Evolutionary conservation across 2,329 filamentous ascomycete species (phyloP).

Genomic region (Drechslera avenae): DNA sequence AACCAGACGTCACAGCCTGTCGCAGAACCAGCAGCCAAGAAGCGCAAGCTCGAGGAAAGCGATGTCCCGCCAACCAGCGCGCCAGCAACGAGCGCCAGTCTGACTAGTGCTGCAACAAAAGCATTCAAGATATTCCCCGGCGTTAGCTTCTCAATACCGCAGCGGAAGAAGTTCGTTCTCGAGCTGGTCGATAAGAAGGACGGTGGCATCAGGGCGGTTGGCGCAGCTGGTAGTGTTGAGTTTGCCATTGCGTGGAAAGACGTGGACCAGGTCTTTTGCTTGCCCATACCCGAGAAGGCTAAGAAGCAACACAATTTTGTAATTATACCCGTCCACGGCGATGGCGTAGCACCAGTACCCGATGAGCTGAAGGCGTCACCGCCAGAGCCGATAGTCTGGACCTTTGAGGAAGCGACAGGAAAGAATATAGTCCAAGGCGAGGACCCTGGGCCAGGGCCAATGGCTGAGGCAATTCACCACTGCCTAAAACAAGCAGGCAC

Average conservation of each 20-base stretch:
- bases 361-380: conserved; percentile 46
- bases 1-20: conserved; percentile 28
- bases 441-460: conserved; percentile 47
- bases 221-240: conserved; percentile 59
- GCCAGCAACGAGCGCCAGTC: conserved; percentile 18
- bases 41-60: conserved; percentile 46
- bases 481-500: conserved; percentile 51
- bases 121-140: conserved; percentile 50
- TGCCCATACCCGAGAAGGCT: conserved; percentile 68
- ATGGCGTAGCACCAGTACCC: conserved; percentile 54
- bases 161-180: conserved; percentile 67
- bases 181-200: conserved; percentile 57
- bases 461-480: conserved; percentile 54
- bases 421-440: conserved; percentile 52
- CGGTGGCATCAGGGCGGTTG: conserved; percentile 55
- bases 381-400: conserved; percentile 65
- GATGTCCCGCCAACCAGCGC: conserved; percentile 28
- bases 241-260: conserved; percentile 58
- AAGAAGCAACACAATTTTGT: conserved; percentile 68
- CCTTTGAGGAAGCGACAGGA: conserved; percentile 59
- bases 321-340: conserved; percentile 59
- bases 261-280: conserved; percentile 64
- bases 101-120: conserved; percentile 30
- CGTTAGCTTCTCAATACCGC: conserved; percentile 65
- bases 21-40: conserved; percentile 43